Base-by-base conservation (phyloP, 2,329 filamentous ascomycete species). In the Diaporthe sp. region DNA sequence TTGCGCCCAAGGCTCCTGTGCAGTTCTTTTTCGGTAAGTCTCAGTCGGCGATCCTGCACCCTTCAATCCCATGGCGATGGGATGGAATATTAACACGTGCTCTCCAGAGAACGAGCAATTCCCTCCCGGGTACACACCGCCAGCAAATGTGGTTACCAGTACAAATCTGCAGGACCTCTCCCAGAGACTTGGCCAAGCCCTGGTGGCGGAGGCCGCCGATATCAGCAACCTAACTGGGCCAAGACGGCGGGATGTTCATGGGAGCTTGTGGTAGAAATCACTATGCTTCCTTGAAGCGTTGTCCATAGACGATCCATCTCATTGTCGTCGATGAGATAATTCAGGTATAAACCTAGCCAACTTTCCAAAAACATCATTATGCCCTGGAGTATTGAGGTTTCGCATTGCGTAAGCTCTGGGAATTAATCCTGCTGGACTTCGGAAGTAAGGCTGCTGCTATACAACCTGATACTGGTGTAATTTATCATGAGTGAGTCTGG, bases 21-120 rank as follows among this genome's bases (percentile, higher is more conserved):
- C 83, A 85, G 57, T 88, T 84, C 68, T 87, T 87, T 75, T 87
- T 88, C 65, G 80, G 85, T 86, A 77, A 78, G 83, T 79, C 22
- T 0, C 5, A 34, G 19, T 4, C 17, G 6, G 13, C 15, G 25
- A 57, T 25, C 2, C 22, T 13, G 5, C 10, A 7, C 4, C 28
- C 5, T n/a, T 25, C 5, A 4, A 17, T 4, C 3, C 19, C 3
- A 10, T 25, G 44, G n/a, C 44, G 17, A 13, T 19, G 15, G 7
- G 1, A 4, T 37, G 3, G 4, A 44, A 17, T 51, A 12, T 17
- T 69, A 1, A 57, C 8, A 19, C 17, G 4, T 9, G n/a, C 3
- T 19, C 1, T 2, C 44, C 44, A 76, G 75, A 76, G 37, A 68
- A 76, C 15, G 75, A 76, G 44, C 75, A 71, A 12, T 75, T 76